phyloP scores from a whole-genome alignment of 345 rosid species.

The Trapa incisa region DNA sequence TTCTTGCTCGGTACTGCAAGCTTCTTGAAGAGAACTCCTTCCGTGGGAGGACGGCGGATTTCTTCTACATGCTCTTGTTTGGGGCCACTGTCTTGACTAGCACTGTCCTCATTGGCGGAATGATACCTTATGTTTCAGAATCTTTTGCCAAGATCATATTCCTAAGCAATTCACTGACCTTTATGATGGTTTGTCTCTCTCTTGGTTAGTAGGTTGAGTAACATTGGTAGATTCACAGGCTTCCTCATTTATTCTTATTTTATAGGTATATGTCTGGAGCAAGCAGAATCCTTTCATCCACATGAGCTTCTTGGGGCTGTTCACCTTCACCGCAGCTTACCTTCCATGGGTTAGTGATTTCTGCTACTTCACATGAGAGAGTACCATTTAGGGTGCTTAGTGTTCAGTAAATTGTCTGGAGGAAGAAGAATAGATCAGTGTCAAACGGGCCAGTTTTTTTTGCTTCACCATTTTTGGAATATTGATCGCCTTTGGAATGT shows the following conservation, averaged over 20 bases:
- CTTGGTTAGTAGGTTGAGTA: conserved; percentile 1
- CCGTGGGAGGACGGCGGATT: conserved; percentile 95
- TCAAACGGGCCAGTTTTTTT: too few species aligned
- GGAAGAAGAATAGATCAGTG: neutral
- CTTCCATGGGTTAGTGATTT: conserved; percentile 77
- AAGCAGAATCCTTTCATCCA: conserved; percentile 95
- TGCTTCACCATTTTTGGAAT: neutral
- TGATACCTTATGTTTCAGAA: conserved; percentile 82
- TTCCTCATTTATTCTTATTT: neutral
- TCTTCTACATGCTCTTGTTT: conserved; percentile 92
- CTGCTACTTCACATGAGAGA: neutral
- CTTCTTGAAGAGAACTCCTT: conserved; percentile 97
- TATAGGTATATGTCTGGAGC: conserved; percentile 96
- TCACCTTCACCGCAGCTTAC: conserved; percentile 91
- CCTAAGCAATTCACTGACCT: conserved; percentile 96
- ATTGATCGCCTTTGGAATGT: neutral
- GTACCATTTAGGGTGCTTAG: neutral
- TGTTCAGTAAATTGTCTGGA: neutral
- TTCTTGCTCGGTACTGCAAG: conserved; percentile 95
- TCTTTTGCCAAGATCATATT: conserved; percentile 86
- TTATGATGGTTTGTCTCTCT: conserved; percentile 77
- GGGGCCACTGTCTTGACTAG: conserved; percentile 87
- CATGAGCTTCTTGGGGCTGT: conserved; percentile 95
- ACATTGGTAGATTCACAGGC: neutral
- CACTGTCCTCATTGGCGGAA: conserved; percentile 83